These are phyloP conservation scores for Eucalyptus tenuipes DNA, from an alignment of 345 rosid species.

Conservation along the genomic window DNA sequence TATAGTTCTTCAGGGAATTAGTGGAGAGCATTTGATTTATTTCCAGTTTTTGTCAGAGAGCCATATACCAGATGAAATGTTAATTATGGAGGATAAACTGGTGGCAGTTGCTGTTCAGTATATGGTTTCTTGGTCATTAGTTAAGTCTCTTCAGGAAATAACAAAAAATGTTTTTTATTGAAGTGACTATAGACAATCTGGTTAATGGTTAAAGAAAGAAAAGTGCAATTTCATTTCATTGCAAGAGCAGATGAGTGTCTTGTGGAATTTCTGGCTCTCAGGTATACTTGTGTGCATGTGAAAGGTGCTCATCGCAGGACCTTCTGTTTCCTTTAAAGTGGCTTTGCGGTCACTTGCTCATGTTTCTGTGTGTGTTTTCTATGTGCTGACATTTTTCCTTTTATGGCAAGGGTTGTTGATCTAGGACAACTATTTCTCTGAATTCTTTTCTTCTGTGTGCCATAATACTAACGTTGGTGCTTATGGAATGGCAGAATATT, in stretches of 20 bases:
- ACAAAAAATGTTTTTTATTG: neutral
- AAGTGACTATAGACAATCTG: neutral
- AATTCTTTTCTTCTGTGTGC: neutral
- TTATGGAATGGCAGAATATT: conserved; percentile 64
- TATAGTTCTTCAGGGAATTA: neutral
- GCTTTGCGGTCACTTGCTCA: neutral
- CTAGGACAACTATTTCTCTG: neutral
- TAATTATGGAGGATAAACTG: neutral
- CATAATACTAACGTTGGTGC: neutral
- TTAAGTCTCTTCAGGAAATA: neutral
- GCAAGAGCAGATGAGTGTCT: neutral
- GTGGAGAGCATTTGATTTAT: neutral
- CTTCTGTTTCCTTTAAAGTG: neutral
- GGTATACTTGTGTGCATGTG: neutral
- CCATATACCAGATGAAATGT: neutral
- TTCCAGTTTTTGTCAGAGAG: neutral
- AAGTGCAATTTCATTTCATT: neutral
- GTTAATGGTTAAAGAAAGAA: neutral
- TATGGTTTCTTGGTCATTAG: neutral
- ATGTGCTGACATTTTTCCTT: neutral
- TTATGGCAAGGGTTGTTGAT: neutral
- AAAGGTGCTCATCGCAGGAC: neutral
- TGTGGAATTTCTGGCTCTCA: neutral
- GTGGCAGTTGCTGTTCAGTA: neutral
- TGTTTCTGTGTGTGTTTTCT: neutral